These are phyloP conservation scores for Firmiana major DNA, from an alignment of 345 rosid species.

Conservation along the genomic window DNA sequence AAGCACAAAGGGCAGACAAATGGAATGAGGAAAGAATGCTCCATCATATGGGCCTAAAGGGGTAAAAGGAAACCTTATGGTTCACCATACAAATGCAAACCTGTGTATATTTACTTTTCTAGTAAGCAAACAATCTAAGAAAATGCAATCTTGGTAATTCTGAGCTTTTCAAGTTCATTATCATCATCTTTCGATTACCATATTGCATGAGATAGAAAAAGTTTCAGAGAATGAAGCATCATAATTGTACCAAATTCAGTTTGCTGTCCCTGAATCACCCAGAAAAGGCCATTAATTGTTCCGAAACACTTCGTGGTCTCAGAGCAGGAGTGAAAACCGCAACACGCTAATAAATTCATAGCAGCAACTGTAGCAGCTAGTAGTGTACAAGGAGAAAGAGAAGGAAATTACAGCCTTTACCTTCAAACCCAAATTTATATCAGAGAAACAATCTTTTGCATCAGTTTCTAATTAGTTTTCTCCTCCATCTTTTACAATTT, in stretches of 20 bases:
- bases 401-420: constrained; percentile 19
- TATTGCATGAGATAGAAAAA: neutral
- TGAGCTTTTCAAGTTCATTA: neutral
- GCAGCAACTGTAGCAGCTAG: constrained; percentile 12
- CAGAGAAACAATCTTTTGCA: constrained; percentile 20
- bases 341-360: constrained; percentile 5
- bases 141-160: neutral
- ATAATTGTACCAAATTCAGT: neutral
- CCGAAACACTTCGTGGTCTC: neutral
- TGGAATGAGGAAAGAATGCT: no score
- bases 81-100: no score
- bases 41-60: no score
- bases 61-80: no score
- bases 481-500: constrained; percentile 38
- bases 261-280: constrained; percentile 1
- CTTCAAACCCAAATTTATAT: constrained; percentile 31
- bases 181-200: neutral
- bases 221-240: neutral
- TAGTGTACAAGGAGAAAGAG: constrained; percentile 28
- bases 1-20: no score
- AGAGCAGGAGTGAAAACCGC: constrained; percentile 1
- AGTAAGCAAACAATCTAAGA: no score
- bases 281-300: neutral
- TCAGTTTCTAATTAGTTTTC: constrained; percentile 23
- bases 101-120: no score